phyloP scores from a whole-genome alignment of 306 rosid genomes.

The Quillaja saponaria region DNA sequence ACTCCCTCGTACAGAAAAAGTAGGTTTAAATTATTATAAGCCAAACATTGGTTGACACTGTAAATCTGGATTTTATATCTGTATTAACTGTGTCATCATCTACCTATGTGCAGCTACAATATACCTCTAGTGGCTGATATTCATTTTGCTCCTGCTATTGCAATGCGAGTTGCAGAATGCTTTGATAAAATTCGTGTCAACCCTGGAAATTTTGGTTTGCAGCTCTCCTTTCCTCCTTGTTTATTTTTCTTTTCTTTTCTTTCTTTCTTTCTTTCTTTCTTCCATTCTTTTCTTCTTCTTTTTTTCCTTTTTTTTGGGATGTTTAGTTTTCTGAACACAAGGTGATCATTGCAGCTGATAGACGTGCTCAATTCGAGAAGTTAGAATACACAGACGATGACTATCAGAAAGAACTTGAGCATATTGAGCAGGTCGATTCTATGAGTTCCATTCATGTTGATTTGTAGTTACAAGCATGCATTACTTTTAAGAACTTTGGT shows the following conservation, averaged over 20 bases:
- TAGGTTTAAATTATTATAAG: slow-evolving; percentile 38
- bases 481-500: background rate
- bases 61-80: slow-evolving; percentile 1
- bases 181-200: slow-evolving; percentile 93
- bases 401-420: slow-evolving; percentile 97
- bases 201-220: slow-evolving; percentile 88
- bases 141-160: slow-evolving; percentile 87
- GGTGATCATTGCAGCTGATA: slow-evolving; percentile 70
- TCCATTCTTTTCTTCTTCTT: background rate
- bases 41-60: slow-evolving; percentile 17
- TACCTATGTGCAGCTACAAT: slow-evolving; percentile 61
- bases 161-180: slow-evolving; percentile 87
- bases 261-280: background rate
- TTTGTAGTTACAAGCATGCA: background rate
- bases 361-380: slow-evolving; percentile 92
- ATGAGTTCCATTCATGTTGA: slow-evolving; percentile 6
- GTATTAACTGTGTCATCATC: slow-evolving; percentile 24
- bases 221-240: slow-evolving; percentile 16
- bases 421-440: slow-evolving; percentile 76
- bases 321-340: slow-evolving; percentile 30
- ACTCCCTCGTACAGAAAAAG: slow-evolving; percentile 93
- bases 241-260: background rate
- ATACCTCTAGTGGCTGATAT: slow-evolving; percentile 88
- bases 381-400: slow-evolving; percentile 90
- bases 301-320: background rate